Evolutionary conservation across 2,329 filamentous ascomycete species (phyloP).

Genomic region (Botryosphaeria dothidea): DNA sequence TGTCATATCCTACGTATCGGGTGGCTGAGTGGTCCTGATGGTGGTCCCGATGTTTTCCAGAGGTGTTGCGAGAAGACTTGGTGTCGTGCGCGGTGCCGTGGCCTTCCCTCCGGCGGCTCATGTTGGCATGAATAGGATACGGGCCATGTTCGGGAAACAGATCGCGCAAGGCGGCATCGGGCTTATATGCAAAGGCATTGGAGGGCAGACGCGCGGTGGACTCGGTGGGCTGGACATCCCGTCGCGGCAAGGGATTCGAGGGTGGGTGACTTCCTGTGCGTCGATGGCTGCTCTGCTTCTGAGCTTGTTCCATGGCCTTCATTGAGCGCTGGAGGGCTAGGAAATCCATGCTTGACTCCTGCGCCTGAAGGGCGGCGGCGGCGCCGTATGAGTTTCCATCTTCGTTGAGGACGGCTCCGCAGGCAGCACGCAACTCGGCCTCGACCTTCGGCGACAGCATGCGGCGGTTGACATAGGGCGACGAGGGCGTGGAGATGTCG

Average conservation of each 20-base stretch:
- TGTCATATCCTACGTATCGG: constrained; percentile 23
- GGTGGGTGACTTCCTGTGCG: constrained; percentile 31
- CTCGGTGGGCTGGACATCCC: constrained; percentile 27
- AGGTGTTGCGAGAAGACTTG: constrained; percentile 25
- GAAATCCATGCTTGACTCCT: constrained; percentile 39
- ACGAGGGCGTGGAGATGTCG: constrained; percentile 37
- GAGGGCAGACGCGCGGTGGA: constrained; percentile 28
- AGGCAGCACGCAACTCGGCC: constrained; percentile 47
- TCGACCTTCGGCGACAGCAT: constrained; percentile 45
- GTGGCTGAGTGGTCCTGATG: background rate
- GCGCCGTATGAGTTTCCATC: constrained; percentile 42
- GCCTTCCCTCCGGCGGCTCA: constrained; percentile 34
- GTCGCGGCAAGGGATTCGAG: constrained; percentile 29
- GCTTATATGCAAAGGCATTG: constrained; percentile 26
- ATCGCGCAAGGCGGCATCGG: constrained; percentile 30
- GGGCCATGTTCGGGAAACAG: constrained; percentile 23
- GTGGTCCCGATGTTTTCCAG: constrained; percentile 23
- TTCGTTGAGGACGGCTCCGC: constrained; percentile 43
- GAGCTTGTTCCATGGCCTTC: constrained; percentile 21
- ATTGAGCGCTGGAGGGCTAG: constrained; percentile 27
- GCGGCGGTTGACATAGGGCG: constrained; percentile 46
- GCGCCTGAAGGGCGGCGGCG: constrained; percentile 26
- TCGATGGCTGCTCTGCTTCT: constrained; percentile 23
- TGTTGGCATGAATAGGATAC: constrained; percentile 32
- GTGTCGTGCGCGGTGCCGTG: constrained; percentile 29